Evolutionary conservation across 2,329 filamentous ascomycete genomes (phyloP).

Genomic region (Phialocephala sp.): DNA sequence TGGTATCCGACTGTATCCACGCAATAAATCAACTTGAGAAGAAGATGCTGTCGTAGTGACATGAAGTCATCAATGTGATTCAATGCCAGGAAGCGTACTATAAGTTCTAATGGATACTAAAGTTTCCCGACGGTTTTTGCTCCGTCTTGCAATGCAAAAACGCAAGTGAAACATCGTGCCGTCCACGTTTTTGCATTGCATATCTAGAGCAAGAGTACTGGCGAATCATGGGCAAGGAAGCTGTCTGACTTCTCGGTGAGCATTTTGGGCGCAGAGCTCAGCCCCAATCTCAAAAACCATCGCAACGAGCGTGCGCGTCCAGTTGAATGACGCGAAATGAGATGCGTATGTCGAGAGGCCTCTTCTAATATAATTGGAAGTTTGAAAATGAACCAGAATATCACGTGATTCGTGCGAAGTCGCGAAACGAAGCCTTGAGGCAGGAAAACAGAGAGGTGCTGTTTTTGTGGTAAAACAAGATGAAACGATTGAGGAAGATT

Average conservation of each 20-base stretch:
- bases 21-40: too few relatives aligned
- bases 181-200: neutral
- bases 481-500: neutral
- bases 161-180: neutral
- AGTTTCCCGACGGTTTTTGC: too few relatives aligned
- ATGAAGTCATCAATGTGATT: too few relatives aligned
- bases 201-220: neutral
- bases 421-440: neutral
- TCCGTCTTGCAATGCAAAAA: neutral
- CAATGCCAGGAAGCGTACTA: too few relatives aligned
- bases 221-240: neutral
- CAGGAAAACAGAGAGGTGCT: neutral
- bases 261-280: neutral
- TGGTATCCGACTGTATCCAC: too few relatives aligned
- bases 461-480: too few relatives aligned
- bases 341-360: too few relatives aligned
- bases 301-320: too few relatives aligned
- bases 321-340: too few relatives aligned
- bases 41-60: too few relatives aligned
- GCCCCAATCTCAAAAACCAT: neutral
- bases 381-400: too few relatives aligned
- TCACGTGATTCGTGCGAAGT: neutral
- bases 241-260: neutral
- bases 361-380: too few relatives aligned
- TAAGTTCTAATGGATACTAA: neutral